phyloP scores from a whole-genome alignment of 2,329 filamentous ascomycete genomes.

The Xylaria sp. region DNA sequence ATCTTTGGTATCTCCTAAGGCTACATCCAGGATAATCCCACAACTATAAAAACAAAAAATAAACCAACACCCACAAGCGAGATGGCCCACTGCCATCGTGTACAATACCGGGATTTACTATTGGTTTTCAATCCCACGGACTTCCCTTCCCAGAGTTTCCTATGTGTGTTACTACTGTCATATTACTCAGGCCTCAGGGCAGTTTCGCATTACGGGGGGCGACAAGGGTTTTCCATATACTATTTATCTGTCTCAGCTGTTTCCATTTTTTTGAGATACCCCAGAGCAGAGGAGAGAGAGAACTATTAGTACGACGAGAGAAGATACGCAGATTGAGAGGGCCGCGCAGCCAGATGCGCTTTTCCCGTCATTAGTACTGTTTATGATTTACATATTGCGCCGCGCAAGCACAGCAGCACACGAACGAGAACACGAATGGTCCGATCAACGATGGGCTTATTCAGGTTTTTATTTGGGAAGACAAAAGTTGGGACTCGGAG shows the following conservation, averaged over 20 bases:
- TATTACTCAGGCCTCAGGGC: conserved; percentile 50
- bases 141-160: conserved; percentile 43
- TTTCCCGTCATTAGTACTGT: conserved; percentile 19
- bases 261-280: conserved; percentile 50
- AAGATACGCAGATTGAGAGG: conserved; percentile 37
- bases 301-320: conserved; percentile 35
- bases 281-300: conserved; percentile 40
- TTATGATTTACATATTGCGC: conserved; percentile 34
- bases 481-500: conserved; percentile 36
- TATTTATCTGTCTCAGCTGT: conserved; percentile 48
- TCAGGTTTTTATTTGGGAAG: conserved; percentile 27
- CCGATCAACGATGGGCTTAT: conserved; percentile 23
- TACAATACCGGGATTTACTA: conserved; percentile 45
- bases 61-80: conserved; percentile 30
- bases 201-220: conserved; percentile 44
- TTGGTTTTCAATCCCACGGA: conserved; percentile 35
- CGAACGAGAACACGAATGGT: conserved; percentile 33
- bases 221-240: conserved; percentile 42
- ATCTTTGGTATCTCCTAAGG: conserved; percentile 15
- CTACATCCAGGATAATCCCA: conserved; percentile 27
- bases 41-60: conserved; percentile 1
- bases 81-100: conserved; percentile 48
- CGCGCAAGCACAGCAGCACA: conserved; percentile 38
- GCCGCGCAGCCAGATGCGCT: conserved; percentile 34
- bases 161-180: conserved; percentile 47